These are phyloP conservation scores for Pseudopediastrum boryanum DNA, from an alignment of 139 green algal genomes.

Conservation along the genomic window DNA sequence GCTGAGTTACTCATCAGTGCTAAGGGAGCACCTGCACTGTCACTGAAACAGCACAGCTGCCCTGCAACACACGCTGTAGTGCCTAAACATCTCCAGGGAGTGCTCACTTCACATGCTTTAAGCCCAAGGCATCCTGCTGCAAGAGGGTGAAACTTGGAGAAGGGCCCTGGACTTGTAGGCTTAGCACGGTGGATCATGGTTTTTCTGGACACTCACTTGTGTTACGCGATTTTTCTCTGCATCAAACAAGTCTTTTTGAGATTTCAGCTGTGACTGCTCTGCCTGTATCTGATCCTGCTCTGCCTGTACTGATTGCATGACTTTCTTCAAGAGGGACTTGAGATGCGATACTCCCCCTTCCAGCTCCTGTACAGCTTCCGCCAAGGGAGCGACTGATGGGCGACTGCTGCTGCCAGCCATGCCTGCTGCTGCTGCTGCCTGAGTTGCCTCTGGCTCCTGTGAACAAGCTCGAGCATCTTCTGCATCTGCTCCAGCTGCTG, in stretches of 20 bases:
- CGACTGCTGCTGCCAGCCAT: slow-evolving; percentile 2
- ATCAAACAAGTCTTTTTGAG: slow-evolving; percentile 50
- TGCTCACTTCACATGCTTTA: not conserved
- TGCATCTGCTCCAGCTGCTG: no score
- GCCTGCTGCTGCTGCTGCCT: not conserved
- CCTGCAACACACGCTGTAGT: no score
- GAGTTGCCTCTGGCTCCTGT: not conserved
- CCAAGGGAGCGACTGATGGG: no score
- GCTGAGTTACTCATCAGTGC: no score
- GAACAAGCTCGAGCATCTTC: not conserved
- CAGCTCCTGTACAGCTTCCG: slow-evolving; percentile 20
- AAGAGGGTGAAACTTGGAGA: not conserved
- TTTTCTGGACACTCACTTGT: slow-evolving; percentile 13
- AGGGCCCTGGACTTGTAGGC: not conserved
- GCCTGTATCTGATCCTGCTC: slow-evolving; percentile 48
- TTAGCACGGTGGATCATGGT: not conserved
- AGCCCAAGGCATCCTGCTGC: not conserved
- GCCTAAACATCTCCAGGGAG: no score
- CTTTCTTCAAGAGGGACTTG: slow-evolving; percentile 34
- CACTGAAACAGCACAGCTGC: no score
- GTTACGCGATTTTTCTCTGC: slow-evolving; percentile 48
- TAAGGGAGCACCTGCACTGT: no score
- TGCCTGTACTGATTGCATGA: slow-evolving; percentile 40
- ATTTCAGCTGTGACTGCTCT: slow-evolving; percentile 39
- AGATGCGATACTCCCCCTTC: slow-evolving; percentile 29